Evolutionary conservation across 192 early-diverging fungal species (phyloP), one percentile per base, ranked within the genome.

Genomic region (Kickxella alabastrina): DNA sequence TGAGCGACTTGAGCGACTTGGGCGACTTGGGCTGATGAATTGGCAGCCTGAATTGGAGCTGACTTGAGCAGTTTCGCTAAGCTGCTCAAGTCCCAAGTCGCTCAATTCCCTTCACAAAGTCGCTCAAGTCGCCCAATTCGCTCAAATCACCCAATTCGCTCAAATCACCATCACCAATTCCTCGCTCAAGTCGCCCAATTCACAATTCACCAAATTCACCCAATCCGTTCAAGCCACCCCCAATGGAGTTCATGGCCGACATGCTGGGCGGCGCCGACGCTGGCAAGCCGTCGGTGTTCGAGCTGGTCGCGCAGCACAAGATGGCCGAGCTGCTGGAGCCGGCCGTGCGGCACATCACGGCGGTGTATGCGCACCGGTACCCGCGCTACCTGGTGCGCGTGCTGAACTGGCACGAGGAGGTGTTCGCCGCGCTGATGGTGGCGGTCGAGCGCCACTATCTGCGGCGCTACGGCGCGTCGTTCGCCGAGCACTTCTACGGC

Each of bases 401-500:
- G 47, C 82, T 86, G 18, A 89, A 89, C 75, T 62, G 82, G 60
- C 84, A 86, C 52, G 92, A 97, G 52, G 92, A 92, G 58, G 65
- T 85, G 17, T 93, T 85, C 71, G 85, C 92, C 0, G 38, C 82
- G 4, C 41, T 91, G 6, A 91, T 92, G 90, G 63, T 86, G 34
- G 66, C 87, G 23, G 77, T 95, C 5, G 92, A 96, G 65, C 68
- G 79, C 9, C 86, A 93, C 55, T 94, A 93, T 52, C 81, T 96
- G 54, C 82, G 83, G 26, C 79, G 84, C 66, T 90, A 85, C 62
- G 84, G 83, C 41, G 85, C 77, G 1, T 89, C 89, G 10, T 91
- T 91, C 65, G 82, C 90, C n/a, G 93, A 96, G 68, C 85, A 89
- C 68, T 94, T 96, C 75, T 96, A 96, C 67, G 92, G 92, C 4